Evolutionary conservation across 192 early-diverging fungal species (phyloP), one percentile per base, ranked within the genome.

Genomic region (Geranomyces variabilis): DNA sequence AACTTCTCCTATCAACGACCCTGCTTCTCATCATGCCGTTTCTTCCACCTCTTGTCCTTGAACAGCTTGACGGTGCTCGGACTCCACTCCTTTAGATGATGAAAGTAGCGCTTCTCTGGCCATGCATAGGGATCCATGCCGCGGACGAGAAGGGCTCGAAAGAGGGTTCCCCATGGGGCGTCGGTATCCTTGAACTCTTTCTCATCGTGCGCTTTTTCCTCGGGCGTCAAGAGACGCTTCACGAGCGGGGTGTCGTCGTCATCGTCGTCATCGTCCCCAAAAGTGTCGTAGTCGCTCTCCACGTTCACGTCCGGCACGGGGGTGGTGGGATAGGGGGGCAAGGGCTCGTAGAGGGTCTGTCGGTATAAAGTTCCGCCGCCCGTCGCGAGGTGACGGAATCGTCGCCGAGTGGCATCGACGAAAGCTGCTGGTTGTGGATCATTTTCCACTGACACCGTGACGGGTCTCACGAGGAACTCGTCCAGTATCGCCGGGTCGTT

Each of bases 121-220:
- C 51, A 55, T 14, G 51, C 51, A 15, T 55, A 55, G 6, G 51
- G 51, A 55, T 55, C 51, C 51, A 55, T 55, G 4, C 51, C 51
- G 26, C 51, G 51, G 6, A 55, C 51, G 51, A 55, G 51, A 3
- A 55, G 51, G 6, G 51, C 51, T 4, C 51, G 51, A 55, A 55
- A 55, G 6, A 55, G 15, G 51, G 51, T 28, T 9, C 51, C 51
- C 51, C 51, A 55, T 14, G 51, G 51, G 51, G 4, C 4, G 51
- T 55, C 51, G 4, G 3, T 14, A 28, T 55, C 51, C 51, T 55
- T 14, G 4, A 55, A 55, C 21, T 55, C 51, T 24, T 4, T 15
- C 6, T 15, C 4, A 55, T 55, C 51, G 51, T 55, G 14, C 15
- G 51, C 51, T 14, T 28, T 55, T 55, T 55, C 51, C 26, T 55